Evolutionary conservation across 2,329 filamentous ascomycete genomes (phyloP).

Genomic region (Colletotrichum orbiculare): DNA sequence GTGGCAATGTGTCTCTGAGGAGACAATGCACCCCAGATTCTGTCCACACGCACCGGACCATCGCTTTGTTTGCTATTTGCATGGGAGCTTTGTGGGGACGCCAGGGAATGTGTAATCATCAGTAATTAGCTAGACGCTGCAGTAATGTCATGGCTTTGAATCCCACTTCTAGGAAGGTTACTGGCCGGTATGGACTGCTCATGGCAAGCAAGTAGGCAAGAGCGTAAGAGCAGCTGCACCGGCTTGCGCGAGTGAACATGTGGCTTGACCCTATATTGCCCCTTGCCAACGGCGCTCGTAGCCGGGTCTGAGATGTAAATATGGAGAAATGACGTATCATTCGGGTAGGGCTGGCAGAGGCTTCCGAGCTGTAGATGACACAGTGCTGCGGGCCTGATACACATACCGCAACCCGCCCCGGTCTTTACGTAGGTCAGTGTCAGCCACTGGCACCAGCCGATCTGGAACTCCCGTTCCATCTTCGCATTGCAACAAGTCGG

Average conservation of each 20-base stretch:
- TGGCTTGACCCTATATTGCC: too few species aligned
- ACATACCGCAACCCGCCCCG: background rate
- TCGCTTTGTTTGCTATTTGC: slow-evolving; percentile 32
- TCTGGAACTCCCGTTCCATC: too few species aligned
- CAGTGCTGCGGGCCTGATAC: slow-evolving; percentile 23
- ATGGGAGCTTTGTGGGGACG: slow-evolving; percentile 33
- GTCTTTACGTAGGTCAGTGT: too few species aligned
- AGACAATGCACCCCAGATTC: slow-evolving; percentile 6
- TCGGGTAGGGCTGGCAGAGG: slow-evolving; percentile 57
- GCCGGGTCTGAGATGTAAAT: too few species aligned
- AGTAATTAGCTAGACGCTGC: slow-evolving; percentile 31
- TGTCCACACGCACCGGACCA: slow-evolving; percentile 15
- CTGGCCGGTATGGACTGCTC: too few species aligned
- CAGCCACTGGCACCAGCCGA: too few species aligned
- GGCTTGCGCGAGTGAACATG: too few species aligned
- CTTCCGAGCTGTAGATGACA: slow-evolving; percentile 46
- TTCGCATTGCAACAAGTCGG: too few species aligned
- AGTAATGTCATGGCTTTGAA: slow-evolving; percentile 23
- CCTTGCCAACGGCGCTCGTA: too few species aligned
- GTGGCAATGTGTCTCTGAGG: background rate
- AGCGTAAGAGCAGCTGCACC: too few species aligned
- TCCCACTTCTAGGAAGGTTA: too few species aligned
- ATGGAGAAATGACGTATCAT: slow-evolving; percentile 37
- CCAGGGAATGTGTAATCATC: slow-evolving; percentile 26
- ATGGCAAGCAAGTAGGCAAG: background rate